Evolutionary conservation across 352 stramenopile species (phyloP).

Genomic region (Pythium volutum): DNA sequence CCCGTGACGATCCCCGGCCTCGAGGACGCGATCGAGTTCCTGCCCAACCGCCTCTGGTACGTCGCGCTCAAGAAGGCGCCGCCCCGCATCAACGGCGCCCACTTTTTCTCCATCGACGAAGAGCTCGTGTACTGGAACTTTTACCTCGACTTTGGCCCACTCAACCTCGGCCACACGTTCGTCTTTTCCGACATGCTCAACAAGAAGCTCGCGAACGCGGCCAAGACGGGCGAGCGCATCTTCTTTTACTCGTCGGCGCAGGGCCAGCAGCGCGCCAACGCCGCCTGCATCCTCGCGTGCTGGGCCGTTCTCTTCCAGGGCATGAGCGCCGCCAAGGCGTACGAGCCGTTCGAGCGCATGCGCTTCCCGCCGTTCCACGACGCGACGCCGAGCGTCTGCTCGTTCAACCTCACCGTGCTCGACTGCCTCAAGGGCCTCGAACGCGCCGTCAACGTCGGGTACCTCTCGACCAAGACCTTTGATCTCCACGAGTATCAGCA

Average conservation of each 20-base stretch:
- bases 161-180: conserved; percentile 85
- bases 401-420: conserved; percentile 88
- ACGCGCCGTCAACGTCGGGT: conserved; percentile 69
- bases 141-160: conserved; percentile 95
- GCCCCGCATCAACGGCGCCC: conserved; percentile 39
- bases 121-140: conserved; percentile 95
- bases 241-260: conserved; percentile 85
- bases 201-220: conserved; percentile 35
- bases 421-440: conserved; percentile 88
- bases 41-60: conserved; percentile 56
- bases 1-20: conserved; percentile 34
- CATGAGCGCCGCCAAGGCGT: conserved; percentile 71
- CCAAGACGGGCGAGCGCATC: conserved; percentile 41
- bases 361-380: conserved; percentile 89
- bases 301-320: conserved; percentile 88
- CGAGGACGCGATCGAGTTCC: conserved; percentile 63
- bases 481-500: conserved; percentile 93
- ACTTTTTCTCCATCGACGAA: conserved; percentile 85
- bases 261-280: conserved; percentile 84
- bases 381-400: conserved; percentile 78
- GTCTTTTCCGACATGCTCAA: conserved; percentile 50
- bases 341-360: conserved; percentile 48
- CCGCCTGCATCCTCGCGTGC: conserved; percentile 84
- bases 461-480: conserved; percentile 88
- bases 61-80: conserved; percentile 60